These are phyloP conservation scores for Claviceps digitariae DNA, from an alignment of 2,329 filamentous ascomycete genomes.

Conservation along the genomic window DNA sequence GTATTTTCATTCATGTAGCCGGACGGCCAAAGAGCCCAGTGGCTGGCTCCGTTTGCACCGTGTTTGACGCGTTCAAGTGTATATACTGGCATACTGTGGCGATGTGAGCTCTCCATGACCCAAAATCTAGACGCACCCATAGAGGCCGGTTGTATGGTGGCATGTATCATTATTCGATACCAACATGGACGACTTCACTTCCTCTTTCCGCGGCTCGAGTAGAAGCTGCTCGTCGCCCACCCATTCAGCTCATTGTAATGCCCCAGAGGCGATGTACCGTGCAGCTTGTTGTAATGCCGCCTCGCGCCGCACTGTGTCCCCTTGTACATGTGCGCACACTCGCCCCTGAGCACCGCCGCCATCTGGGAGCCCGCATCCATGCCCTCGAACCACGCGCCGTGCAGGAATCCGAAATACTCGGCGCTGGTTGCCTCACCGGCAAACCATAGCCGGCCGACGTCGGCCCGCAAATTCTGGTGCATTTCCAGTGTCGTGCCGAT, in stretches of 20 bases:
- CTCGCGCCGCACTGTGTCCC: slow-evolving; percentile 9
- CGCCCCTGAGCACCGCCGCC: slow-evolving; percentile 15
- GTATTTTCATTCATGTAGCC: no score
- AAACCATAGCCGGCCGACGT: slow-evolving; percentile 47
- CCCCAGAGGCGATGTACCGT: slow-evolving; percentile 20
- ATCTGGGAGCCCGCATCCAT: slow-evolving; percentile 32
- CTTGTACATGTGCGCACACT: slow-evolving; percentile 8
- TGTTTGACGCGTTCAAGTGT: no score
- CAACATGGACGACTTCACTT: not conserved
- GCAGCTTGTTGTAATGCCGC: slow-evolving; percentile 10
- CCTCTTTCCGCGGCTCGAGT: not conserved
- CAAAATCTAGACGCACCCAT: no score
- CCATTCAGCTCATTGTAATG: slow-evolving; percentile 22
- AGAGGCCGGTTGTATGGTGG: no score
- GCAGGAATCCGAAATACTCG: slow-evolving; percentile 52
- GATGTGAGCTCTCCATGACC: no score
- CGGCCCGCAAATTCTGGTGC: slow-evolving; percentile 56
- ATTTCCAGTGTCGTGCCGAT: slow-evolving; percentile 46
- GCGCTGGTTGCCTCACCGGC: slow-evolving; percentile 51
- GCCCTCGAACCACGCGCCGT: slow-evolving; percentile 47
- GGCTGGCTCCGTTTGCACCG: no score
- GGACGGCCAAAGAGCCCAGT: no score
- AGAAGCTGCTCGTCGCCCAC: slow-evolving; percentile 24
- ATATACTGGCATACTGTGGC: no score
- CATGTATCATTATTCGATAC: no score